Percentiles rank a stretch among this genome's conserved stretches.
phyloP scores from a whole-genome alignment of 371 early-diverging fungal species.

The Dinochytrium kinnereticum region DNA sequence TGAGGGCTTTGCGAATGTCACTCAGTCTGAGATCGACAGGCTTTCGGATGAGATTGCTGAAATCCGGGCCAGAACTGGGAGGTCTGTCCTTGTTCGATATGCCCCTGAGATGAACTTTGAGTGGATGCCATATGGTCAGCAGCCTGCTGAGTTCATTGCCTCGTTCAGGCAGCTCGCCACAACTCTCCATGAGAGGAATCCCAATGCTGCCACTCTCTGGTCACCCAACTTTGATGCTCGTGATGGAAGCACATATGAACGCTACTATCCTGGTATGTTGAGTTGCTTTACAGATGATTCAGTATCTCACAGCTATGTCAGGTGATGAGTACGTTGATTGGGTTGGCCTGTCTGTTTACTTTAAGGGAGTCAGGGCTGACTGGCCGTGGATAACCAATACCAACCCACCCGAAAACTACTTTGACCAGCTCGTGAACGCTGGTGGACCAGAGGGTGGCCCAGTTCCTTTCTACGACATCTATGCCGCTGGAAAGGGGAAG shows the following conservation, averaged over 20 bases:
- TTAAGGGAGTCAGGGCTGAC: constrained; percentile 18
- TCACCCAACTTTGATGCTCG: constrained; percentile 40
- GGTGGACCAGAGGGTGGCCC: constrained; percentile 23
- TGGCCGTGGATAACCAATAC: constrained; percentile 27
- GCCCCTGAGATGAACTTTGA: constrained; percentile 46
- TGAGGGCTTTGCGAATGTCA: constrained; percentile 18
- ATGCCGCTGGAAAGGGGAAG: constrained; percentile 24
- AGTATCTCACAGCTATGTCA: constrained; percentile 16
- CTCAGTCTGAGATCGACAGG: constrained; percentile 21
- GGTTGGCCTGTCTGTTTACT: constrained; percentile 50
- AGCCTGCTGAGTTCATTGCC: constrained; percentile 3
- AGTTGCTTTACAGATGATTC: neutral
- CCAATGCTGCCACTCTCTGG: constrained; percentile 48
- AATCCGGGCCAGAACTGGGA: constrained; percentile 5
- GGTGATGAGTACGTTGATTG: constrained; percentile 53
- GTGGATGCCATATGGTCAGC: constrained; percentile 8
- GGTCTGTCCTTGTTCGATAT: constrained; percentile 40
- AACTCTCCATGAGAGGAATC: constrained; percentile 3
- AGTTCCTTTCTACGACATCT: constrained; percentile 23
- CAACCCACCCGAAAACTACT: constrained; percentile 19
- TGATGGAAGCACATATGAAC: constrained; percentile 41
- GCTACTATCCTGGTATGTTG: constrained; percentile 34
- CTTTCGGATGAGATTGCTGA: constrained; percentile 32
- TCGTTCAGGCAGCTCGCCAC: neutral
- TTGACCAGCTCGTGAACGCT: constrained; percentile 28